These are phyloP conservation scores for Cucumis hystrix DNA, from an alignment of 306 rosid species.

Conservation along the genomic window DNA sequence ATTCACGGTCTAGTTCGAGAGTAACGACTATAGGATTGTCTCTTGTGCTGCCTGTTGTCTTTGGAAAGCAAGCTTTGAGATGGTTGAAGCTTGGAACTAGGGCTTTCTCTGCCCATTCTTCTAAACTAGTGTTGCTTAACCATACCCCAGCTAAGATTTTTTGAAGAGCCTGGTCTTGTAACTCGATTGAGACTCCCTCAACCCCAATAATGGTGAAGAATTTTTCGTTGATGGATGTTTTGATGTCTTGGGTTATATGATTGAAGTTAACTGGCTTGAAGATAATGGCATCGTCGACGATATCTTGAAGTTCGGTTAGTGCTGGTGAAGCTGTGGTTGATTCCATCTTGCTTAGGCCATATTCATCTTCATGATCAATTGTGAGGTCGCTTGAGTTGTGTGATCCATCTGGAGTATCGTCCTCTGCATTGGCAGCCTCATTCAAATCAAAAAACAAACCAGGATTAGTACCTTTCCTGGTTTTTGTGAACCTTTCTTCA, in stretches of 20 bases:
- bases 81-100: conserved; percentile 63
- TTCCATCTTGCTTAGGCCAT: conserved; percentile 19
- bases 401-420: conserved; percentile 64
- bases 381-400: conserved; percentile 89
- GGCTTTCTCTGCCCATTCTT: conserved; percentile 68
- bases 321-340: conserved; percentile 14
- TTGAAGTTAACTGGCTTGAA: conserved; percentile 64
- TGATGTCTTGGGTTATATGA: conserved; percentile 33
- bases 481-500: conserved; percentile 46
- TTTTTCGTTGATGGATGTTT: conserved; percentile 25
- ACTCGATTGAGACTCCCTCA: conserved; percentile 40
- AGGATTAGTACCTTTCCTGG: conserved; percentile 36
- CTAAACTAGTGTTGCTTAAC: conserved; percentile 53
- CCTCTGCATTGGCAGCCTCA: conserved; percentile 58
- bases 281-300: conserved; percentile 56
- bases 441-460: conserved; percentile 69
- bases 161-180: conserved; percentile 61
- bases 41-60: not conserved
- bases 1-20: conserved; percentile 53
- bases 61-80: conserved; percentile 29
- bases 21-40: conserved; percentile 39
- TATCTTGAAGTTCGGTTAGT: conserved; percentile 44
- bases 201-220: conserved; percentile 42
- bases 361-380: conserved; percentile 58
- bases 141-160: conserved; percentile 73